Percentiles rank a stretch among this genome's conserved stretches.
Conservation (phyloP, 345 rosid genomes). For the Eucalyptus pauciflora region DNA sequence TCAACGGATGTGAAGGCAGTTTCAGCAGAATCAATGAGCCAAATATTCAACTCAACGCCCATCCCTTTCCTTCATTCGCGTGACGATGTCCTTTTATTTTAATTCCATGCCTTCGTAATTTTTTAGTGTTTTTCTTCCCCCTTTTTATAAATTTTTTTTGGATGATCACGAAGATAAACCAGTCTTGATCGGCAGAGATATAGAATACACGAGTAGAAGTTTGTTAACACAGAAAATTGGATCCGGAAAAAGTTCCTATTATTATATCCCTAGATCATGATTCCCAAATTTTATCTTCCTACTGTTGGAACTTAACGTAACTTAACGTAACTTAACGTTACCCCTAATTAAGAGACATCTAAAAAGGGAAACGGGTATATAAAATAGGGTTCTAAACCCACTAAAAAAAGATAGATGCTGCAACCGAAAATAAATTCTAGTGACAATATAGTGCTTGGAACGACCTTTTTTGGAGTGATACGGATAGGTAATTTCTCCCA, state of each 20-base stretch:
- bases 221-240: background rate
- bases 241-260: background rate
- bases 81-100: background rate
- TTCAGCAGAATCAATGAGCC: background rate
- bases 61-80: background rate
- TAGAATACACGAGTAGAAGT: background rate
- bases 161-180: background rate
- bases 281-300: background rate
- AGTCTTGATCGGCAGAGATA: background rate
- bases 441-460: background rate
- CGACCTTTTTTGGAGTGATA: background rate
- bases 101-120: background rate
- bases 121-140: background rate
- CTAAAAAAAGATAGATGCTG: background rate
- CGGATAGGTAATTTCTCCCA: background rate
- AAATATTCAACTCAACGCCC: background rate
- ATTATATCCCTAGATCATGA: background rate
- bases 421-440: background rate
- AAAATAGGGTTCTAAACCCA: background rate
- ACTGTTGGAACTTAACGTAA: background rate
- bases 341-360: background rate
- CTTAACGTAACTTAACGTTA: background rate
- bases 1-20: background rate
- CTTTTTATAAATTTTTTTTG: background rate
- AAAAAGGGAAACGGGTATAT: too few relatives aligned